A percentile compares a stretch with the other conserved stretches of the same genome.
These are phyloP conservation scores for Phytophthora capsici DNA, from an alignment of 352 stramenopile species.

Conservation along the genomic window DNA sequence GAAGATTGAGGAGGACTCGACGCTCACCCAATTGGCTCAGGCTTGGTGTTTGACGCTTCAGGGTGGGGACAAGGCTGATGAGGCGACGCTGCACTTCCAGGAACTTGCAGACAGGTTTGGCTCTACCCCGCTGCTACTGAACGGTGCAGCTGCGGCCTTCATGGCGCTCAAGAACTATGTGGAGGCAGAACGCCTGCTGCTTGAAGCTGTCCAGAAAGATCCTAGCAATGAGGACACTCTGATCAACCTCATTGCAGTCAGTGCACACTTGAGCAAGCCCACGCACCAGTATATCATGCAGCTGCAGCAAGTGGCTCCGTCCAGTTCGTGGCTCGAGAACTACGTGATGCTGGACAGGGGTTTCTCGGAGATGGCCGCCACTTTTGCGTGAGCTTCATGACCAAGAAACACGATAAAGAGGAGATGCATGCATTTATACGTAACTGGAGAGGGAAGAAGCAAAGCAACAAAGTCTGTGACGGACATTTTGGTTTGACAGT, in stretches of 20 bases:
- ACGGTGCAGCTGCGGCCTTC: conserved; percentile 91
- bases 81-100: conserved; percentile 94
- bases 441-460: conserved; percentile 20
- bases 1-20: conserved; percentile 95
- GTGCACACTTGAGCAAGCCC: conserved; percentile 90
- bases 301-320: conserved; percentile 78
- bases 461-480: conserved; percentile 18
- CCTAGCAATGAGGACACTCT: conserved; percentile 92
- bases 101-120: conserved; percentile 96
- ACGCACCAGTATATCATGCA: conserved; percentile 79
- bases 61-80: conserved; percentile 83
- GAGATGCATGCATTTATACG: conserved; percentile 31
- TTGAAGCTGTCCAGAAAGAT: conserved; percentile 89
- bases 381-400: conserved; percentile 58
- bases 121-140: conserved; percentile 91
- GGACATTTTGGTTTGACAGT: conserved; percentile 21
- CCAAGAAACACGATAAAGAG: conserved; percentile 1
- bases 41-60: conserved; percentile 90
- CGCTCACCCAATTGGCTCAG: conserved; percentile 93
- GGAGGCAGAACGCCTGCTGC: conserved; percentile 89
- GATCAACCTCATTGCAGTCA: conserved; percentile 94
- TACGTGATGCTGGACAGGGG: conserved; percentile 71
- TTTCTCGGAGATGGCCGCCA: conserved; percentile 71
- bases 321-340: conserved; percentile 76
- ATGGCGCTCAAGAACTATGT: conserved; percentile 93